phyloP scores from a whole-genome alignment of 1,284 basidiomycete genomes.

The Ustilago lituana region DNA sequence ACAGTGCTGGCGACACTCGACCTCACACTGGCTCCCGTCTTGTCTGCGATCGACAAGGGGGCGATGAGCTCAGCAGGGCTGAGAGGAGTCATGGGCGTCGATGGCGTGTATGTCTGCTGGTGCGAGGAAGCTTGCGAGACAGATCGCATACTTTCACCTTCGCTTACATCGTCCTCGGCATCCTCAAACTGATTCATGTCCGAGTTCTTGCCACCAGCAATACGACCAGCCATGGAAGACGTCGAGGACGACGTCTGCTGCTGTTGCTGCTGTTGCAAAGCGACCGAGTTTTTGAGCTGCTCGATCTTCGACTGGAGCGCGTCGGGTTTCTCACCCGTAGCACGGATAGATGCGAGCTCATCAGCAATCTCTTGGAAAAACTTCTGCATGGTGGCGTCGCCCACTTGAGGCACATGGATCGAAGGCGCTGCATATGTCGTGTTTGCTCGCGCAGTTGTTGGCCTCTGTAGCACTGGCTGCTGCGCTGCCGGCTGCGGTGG shows the following conservation, averaged over 20 bases:
- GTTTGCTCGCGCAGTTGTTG: constrained; percentile 41
- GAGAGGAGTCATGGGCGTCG: constrained; percentile 49
- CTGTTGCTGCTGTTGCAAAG: constrained; percentile 24
- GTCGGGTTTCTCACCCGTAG: constrained; percentile 52
- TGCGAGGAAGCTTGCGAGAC: constrained; percentile 48
- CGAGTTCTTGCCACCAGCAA: constrained; percentile 25
- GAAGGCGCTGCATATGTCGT: constrained; percentile 55
- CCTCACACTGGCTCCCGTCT: constrained; percentile 13
- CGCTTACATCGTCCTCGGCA: constrained; percentile 70
- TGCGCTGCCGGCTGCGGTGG: constrained; percentile 21
- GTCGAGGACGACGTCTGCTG: constrained; percentile 15
- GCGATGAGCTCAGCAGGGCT: constrained; percentile 51
- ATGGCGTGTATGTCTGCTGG: constrained; percentile 48
- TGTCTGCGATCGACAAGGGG: constrained; percentile 42
- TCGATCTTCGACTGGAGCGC: constrained; percentile 70
- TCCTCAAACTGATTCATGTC: constrained; percentile 71
- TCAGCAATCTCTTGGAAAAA: constrained; percentile 85
- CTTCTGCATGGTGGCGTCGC: constrained; percentile 77
- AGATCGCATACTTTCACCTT: constrained; percentile 48
- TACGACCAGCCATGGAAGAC: constrained; percentile 1
- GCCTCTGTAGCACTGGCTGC: constrained; percentile 19
- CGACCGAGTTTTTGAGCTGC: constrained; percentile 68
- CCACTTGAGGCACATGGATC: constrained; percentile 46
- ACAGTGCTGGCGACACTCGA: constrained; percentile 23
- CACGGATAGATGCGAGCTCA: constrained; percentile 76